Evolutionary conservation across 1,284 basidiomycete genomes (phyloP).

Genomic region (Pyrrhoderma lamaoense): DNA sequence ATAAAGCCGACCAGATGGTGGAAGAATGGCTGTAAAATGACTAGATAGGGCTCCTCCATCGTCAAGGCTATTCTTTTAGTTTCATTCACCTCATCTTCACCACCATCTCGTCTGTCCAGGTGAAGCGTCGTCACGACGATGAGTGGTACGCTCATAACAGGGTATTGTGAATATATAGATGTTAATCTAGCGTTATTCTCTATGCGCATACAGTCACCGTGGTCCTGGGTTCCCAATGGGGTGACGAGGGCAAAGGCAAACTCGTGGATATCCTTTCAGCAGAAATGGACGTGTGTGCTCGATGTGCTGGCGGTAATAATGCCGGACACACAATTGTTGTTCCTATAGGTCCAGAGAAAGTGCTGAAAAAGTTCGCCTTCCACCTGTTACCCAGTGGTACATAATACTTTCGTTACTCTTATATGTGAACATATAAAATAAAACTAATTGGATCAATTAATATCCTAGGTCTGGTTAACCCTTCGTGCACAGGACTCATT

Average conservation of each 20-base stretch:
- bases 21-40: too few species aligned
- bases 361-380: constrained; percentile 87
- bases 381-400: constrained; percentile 91
- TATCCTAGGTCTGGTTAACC: constrained; percentile 81
- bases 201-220: constrained; percentile 47
- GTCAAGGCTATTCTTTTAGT: background rate
- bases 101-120: background rate
- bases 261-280: constrained; percentile 89
- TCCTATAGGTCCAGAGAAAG: constrained; percentile 56
- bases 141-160: constrained; percentile 24
- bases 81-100: constrained; percentile 6
- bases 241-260: constrained; percentile 95
- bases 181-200: constrained; percentile 1
- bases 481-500: constrained; percentile 80
- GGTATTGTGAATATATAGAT: constrained; percentile 5
- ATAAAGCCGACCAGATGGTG: constrained; percentile 8
- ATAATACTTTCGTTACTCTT: constrained; percentile 25
- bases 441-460: background rate
- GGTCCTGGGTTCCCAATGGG: constrained; percentile 89
- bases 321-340: constrained; percentile 98
- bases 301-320: constrained; percentile 98
- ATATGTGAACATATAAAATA: background rate
- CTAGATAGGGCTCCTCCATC: background rate
- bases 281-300: constrained; percentile 87
- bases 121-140: constrained; percentile 10